These are phyloP conservation scores for Ploettnerulaceae sp. DNA, from an alignment of 2,329 filamentous ascomycete species.

Conservation along the genomic window DNA sequence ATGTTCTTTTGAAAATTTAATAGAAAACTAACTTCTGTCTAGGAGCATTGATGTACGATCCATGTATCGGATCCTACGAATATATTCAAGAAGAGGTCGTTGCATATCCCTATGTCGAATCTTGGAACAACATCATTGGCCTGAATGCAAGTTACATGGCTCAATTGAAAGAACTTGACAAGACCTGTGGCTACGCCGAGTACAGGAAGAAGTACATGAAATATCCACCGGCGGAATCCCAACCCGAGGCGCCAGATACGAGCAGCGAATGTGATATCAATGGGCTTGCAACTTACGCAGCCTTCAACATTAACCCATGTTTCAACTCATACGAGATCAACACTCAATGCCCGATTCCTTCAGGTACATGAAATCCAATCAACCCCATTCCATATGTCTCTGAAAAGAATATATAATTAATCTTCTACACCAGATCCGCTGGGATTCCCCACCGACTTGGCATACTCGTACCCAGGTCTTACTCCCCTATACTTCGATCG, in stretches of 20 bases:
- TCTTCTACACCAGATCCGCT: conserved; percentile 26
- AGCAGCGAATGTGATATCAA: conserved; percentile 37
- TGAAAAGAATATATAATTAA: no score
- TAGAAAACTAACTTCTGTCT: not conserved
- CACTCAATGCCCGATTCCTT: conserved; percentile 40
- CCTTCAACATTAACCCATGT: conserved; percentile 38
- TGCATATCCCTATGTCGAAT: conserved; percentile 38
- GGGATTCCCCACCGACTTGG: conserved; percentile 33
- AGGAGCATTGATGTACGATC: conserved; percentile 27
- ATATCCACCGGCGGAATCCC: conserved; percentile 36
- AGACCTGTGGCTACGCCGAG: conserved; percentile 42
- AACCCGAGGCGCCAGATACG: conserved; percentile 32
- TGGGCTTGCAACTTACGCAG: conserved; percentile 33
- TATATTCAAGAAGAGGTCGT: conserved; percentile 31
- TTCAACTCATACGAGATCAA: conserved; percentile 47
- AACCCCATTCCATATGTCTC: not conserved
- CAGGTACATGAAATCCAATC: conserved; percentile 21
- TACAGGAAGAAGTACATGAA: conserved; percentile 43
- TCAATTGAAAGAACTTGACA: conserved; percentile 37
- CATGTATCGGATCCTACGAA: conserved; percentile 20
- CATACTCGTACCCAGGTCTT: conserved; percentile 37
- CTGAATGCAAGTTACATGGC: conserved; percentile 41
- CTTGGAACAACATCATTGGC: conserved; percentile 37
- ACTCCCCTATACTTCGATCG: conserved; percentile 46
- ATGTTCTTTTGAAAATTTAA: not conserved